phyloP scores from a whole-genome alignment of 805 yeast species.

The Lipomyces mesembrius region DNA sequence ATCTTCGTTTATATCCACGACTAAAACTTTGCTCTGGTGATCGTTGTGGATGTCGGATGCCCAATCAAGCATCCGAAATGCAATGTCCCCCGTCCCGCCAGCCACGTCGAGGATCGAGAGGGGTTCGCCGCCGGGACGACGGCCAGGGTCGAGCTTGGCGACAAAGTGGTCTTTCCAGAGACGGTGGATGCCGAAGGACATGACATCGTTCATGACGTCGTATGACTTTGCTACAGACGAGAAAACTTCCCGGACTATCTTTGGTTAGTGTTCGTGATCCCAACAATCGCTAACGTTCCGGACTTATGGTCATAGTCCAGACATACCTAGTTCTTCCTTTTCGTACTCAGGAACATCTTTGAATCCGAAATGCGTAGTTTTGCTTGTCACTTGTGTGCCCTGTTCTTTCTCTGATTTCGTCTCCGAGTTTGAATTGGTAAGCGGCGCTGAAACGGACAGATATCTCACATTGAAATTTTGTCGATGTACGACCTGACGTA shows the following conservation, averaged over 20 bases:
- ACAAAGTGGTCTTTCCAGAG: conserved; percentile 94
- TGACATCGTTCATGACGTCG: conserved; percentile 97
- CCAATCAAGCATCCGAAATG: conserved; percentile 90
- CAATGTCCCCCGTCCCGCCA: conserved; percentile 98
- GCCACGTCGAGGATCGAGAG: conserved; percentile 93
- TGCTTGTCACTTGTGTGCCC: not conserved
- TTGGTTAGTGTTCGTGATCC: conserved; percentile 5
- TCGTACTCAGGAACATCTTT: conserved; percentile 76
- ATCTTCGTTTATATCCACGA: conserved; percentile 94
- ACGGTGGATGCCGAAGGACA: conserved; percentile 94
- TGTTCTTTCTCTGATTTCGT: not conserved
- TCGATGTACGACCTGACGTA: not conserved
- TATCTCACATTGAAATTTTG: not conserved
- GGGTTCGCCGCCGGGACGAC: conserved; percentile 84
- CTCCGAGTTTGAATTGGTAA: not conserved
- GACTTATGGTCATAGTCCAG: conserved; percentile 89
- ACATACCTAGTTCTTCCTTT: conserved; percentile 69
- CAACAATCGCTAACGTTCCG: conserved; percentile 65
- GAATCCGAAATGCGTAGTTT: conserved; percentile 92
- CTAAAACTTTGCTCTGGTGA: conserved; percentile 75
- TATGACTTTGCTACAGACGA: conserved; percentile 93
- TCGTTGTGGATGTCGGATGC: conserved; percentile 82
- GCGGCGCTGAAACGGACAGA: not conserved
- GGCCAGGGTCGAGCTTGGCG: conserved; percentile 86
- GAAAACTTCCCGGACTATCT: conserved; percentile 73